Percentiles rank a stretch among this genome's conserved stretches.
Conservation (phyloP, 2,329 filamentous ascomycete genomes). For the Fusarium verticillioides region DNA sequence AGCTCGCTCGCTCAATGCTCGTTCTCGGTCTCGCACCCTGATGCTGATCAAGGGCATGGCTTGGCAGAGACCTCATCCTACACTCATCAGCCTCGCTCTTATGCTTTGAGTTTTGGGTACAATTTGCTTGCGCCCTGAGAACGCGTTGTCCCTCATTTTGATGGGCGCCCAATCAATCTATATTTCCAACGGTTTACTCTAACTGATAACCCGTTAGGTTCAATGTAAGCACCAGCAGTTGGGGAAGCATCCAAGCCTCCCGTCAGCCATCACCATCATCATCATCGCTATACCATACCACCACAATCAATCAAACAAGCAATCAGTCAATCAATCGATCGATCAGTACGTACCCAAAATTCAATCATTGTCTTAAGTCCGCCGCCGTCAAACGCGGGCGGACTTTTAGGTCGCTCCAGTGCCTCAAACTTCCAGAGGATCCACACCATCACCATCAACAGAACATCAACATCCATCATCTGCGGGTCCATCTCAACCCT, state of each 20-base stretch:
- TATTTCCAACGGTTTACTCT: conserved; percentile 12
- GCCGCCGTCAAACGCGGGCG: conserved; percentile 25
- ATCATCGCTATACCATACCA: not conserved
- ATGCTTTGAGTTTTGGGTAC: conserved; percentile 8
- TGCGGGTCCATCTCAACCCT: conserved; percentile 16
- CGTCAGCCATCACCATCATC: conserved; percentile 21
- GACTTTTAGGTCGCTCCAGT: conserved; percentile 33
- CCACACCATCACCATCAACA: conserved; percentile 38
- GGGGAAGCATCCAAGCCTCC: conserved; percentile 24
- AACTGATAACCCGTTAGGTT: not conserved
- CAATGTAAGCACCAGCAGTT: conserved; percentile 28
- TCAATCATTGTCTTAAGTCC: conserved; percentile 24
- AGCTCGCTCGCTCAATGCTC: conserved; percentile 5
- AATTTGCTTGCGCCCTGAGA: conserved; percentile 36
- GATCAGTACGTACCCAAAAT: conserved; percentile 2
- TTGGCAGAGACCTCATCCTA: conserved; percentile 7
- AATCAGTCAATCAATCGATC: not conserved
- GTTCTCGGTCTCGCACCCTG: conserved; percentile 35
- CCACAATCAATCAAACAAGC: not conserved
- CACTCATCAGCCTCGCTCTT: conserved; percentile 29
- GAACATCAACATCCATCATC: conserved; percentile 19
- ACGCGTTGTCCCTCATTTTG: conserved; percentile 17
- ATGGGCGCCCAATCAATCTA: conserved; percentile 13
- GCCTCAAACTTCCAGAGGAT: conserved; percentile 11
- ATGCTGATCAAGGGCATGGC: not conserved